Conservation (phyloP, 768 basidiomycete genomes). For the Rhodotorula babjevae region DNA sequence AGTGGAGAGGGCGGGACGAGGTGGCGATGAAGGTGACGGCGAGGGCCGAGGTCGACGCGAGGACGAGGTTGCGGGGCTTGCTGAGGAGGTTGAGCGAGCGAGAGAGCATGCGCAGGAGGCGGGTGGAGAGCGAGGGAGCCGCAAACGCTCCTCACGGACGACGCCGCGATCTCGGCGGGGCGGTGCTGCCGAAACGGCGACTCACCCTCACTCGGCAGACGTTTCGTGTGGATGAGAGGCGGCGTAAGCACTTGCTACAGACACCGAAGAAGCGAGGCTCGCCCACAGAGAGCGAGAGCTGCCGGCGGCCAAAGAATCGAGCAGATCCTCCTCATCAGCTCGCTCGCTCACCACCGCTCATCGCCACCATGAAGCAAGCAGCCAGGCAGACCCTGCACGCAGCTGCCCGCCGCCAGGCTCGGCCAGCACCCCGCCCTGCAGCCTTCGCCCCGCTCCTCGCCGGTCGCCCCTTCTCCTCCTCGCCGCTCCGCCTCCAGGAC, state of each 20-base stretch:
- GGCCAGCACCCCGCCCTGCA: background rate
- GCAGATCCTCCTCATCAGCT: no score
- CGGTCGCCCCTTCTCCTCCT: background rate
- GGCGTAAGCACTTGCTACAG: no score
- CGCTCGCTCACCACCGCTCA: no score
- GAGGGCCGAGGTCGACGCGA: slow-evolving; percentile 13
- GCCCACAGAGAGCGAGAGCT: no score
- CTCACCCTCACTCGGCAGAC: no score
- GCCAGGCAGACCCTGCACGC: slow-evolving; percentile 6
- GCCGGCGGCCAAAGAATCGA: no score
- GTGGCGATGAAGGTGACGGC: background rate
- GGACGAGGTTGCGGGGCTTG: slow-evolving; percentile 6
- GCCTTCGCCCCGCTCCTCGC: background rate
- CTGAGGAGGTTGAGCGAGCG: background rate
- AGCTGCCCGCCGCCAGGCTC: background rate
- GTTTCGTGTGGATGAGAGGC: no score
- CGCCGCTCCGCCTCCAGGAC: background rate
- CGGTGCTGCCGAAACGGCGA: no score
- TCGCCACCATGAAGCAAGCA: slow-evolving; percentile 27
- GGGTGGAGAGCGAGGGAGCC: background rate
- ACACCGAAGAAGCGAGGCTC: no score
- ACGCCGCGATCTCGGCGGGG: no score
- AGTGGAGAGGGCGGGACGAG: background rate
- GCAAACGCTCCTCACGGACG: background rate
- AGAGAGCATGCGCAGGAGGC: slow-evolving; percentile 8